Base-by-base conservation (phyloP, 202 grass and related monocot genomes). In the Thinopyrum obtusiflorum region DNA sequence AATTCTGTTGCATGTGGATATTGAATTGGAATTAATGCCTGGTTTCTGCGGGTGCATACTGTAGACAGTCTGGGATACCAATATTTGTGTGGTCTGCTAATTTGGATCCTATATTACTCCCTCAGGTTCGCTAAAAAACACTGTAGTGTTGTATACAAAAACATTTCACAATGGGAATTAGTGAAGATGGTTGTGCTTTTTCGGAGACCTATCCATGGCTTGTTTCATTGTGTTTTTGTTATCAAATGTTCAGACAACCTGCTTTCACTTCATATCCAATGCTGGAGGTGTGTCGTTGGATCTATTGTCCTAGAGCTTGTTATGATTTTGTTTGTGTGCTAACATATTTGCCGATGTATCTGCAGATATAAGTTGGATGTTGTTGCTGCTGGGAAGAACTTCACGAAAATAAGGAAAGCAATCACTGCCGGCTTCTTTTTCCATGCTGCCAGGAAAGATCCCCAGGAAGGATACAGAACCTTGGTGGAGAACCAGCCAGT, bases 341-440 rank as follows among this genome's bases (percentile, higher is more conserved):
- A 53, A 53, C 49, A 20, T 53, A 53, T 53, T 20, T 53, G 15
- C 49, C 17, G 17, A 53, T 53, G 49, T 20, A 46, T 74, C 42
- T 75, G 25, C 72, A 75, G 72, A 53, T 75, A 75, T 75, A 75
- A 75, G 49, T 53, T 75, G 72, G 72, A 75, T 75, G 44, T 75
- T 53, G 44, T 75, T 0, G 72, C 72, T 53, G 49, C 49, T 53
- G 49, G 49, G 49, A 53, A 53, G 49, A 53, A 53, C 49, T 53
- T 53, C 49, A 53, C 17, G 17, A 53, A 53, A 53, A 20, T 53
- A 18, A 53, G 49, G 49, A 75, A 75, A 31, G 72, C 72, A 1
- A 75, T 75, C 9, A 75, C 72, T 6, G 72, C 72, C 0, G 72
- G 72, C 44, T 75, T 75, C 72, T 75, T 75, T 53, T 75, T 75